These are phyloP conservation scores for Leptomonas seymouri DNA, from an alignment of 208 protist genomes.

Conservation along the genomic window DNA sequence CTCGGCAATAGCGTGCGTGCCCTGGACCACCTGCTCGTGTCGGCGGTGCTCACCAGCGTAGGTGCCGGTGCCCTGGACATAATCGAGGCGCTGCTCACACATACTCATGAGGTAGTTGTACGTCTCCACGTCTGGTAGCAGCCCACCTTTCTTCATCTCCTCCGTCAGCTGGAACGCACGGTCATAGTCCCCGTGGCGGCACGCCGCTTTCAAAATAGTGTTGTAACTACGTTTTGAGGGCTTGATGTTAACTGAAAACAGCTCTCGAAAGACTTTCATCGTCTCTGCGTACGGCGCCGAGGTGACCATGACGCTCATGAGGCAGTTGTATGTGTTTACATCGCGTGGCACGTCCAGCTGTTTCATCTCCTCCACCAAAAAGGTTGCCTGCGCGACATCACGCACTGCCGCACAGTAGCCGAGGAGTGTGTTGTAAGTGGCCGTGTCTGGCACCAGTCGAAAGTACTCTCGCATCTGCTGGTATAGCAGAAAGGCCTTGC, in stretches of 20 bases:
- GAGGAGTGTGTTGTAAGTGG: conserved; percentile 88
- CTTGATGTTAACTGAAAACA: conserved; percentile 50
- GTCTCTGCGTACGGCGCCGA: conserved; percentile 86
- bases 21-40: conserved; percentile 64
- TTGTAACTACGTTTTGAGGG: conserved; percentile 90
- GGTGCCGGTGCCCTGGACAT: conserved; percentile 60
- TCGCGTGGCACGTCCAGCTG: conserved; percentile 60
- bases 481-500: conserved; percentile 84
- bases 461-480: conserved; percentile 84
- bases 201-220: conserved; percentile 81
- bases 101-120: conserved; percentile 91
- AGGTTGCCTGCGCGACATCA: conserved; percentile 88
- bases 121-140: conserved; percentile 86
- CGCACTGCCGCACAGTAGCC: conserved; percentile 87
- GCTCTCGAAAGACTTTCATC: conserved; percentile 75
- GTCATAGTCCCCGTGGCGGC: conserved; percentile 83
- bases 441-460: conserved; percentile 72
- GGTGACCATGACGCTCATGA: conserved; percentile 88
- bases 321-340: conserved; percentile 92
- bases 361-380: conserved; percentile 92
- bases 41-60: conserved; percentile 46
- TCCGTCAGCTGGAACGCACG: conserved; percentile 90
- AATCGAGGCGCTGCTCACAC: conserved; percentile 83
- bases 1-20: conserved; percentile 61
- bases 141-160: conserved; percentile 89